These are phyloP conservation scores for Colletotrichum destructivum DNA, from an alignment of 2,329 filamentous ascomycete genomes.

Conservation along the genomic window DNA sequence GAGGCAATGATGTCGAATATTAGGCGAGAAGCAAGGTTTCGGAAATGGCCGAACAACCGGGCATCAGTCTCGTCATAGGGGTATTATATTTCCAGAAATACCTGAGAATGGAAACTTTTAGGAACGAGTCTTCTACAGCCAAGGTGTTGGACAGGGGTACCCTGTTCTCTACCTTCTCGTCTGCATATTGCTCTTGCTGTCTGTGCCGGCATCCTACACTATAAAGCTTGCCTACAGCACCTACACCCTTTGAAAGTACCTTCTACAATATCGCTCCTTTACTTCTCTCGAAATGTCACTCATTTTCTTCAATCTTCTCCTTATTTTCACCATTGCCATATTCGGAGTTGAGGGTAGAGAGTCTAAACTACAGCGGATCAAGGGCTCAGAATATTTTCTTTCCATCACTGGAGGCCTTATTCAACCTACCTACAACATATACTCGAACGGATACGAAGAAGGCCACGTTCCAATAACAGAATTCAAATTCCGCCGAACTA, in stretches of 20 bases:
- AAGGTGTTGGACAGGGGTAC: background rate
- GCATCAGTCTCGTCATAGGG: background rate
- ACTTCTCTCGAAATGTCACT: background rate
- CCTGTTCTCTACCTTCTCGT: background rate
- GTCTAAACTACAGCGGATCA: background rate
- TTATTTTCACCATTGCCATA: background rate
- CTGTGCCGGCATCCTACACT: background rate
- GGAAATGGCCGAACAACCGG: background rate
- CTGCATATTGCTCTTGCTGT: background rate
- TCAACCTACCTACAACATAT: background rate
- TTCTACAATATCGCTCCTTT: background rate
- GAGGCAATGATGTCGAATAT: background rate
- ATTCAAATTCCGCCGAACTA: background rate
- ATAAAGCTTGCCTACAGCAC: background rate
- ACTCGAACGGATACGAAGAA: background rate
- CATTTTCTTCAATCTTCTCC: background rate
- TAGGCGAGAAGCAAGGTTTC: background rate
- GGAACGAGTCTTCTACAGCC: background rate
- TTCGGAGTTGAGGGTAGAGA: background rate
- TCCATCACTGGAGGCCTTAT: background rate
- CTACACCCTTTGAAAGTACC: background rate
- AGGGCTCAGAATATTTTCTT: background rate
- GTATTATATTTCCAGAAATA: background rate
- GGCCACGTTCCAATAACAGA: background rate
- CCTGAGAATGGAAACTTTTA: background rate